Conservation (phyloP, 768 basidiomycete species). For the Myochromella boudieri region DNA sequence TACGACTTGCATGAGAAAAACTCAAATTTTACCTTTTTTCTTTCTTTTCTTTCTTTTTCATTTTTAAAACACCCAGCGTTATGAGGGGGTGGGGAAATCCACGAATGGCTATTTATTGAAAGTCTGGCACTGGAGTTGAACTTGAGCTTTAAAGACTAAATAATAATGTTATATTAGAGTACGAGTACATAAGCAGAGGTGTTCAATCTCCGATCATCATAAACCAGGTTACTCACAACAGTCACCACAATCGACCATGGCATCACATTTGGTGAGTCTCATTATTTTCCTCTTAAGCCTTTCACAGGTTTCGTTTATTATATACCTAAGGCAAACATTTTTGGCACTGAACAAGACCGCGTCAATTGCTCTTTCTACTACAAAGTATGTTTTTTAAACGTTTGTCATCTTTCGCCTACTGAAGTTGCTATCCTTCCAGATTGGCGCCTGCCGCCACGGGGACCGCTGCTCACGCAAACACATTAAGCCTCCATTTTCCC, state of each 20-base stretch:
- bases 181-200: no score
- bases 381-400: constrained; percentile 55
- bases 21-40: no score
- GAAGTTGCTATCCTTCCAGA: constrained; percentile 44
- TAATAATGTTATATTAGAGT: no score
- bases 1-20: no score
- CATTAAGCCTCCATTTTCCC: constrained; percentile 96
- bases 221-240: no score
- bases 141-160: no score
- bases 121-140: no score
- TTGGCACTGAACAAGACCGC: constrained; percentile 91
- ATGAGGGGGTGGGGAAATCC: no score
- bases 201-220: no score
- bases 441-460: constrained; percentile 97
- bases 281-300: background rate
- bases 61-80: no score
- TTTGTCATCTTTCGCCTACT: constrained; percentile 6
- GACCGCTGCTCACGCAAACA: constrained; percentile 98
- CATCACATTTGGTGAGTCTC: constrained; percentile 74
- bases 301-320: background rate
- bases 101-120: no score
- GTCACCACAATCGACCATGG: constrained; percentile 39
- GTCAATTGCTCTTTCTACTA: constrained; percentile 99
- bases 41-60: no score
- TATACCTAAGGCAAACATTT: constrained; percentile 79